phyloP scores from a whole-genome alignment of 176 grass and related monocot genomes.

The Bonia amplexicaulis region DNA sequence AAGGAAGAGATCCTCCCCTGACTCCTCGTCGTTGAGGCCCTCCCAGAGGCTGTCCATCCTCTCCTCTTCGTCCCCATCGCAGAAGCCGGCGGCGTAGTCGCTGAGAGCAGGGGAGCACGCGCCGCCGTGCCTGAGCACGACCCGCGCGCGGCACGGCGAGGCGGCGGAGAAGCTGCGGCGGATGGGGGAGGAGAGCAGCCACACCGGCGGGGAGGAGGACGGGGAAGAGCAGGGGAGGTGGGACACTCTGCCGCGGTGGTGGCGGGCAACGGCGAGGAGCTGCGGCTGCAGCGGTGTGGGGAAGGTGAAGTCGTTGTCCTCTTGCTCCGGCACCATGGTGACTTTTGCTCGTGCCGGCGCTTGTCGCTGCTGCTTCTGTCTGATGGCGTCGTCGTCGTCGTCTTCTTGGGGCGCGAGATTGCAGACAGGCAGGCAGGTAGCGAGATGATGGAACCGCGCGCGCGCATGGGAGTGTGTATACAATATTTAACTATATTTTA shows the following conservation, averaged over 20 bases:
- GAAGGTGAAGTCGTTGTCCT: conserved; percentile 36
- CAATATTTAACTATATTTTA: too few species aligned
- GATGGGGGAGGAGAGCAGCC: conserved; percentile 41
- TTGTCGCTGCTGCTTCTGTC: not conserved
- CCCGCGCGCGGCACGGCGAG: conserved; percentile 32
- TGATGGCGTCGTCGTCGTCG: not conserved
- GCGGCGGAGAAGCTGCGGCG: conserved; percentile 54
- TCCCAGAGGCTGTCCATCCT: conserved; percentile 62
- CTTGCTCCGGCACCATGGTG: not conserved
- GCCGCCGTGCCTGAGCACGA: conserved; percentile 3
- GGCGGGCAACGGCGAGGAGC: not conserved
- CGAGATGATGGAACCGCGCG: not conserved
- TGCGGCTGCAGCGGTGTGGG: conserved; percentile 25
- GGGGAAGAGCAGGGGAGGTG: not conserved
- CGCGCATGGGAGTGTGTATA: too few species aligned
- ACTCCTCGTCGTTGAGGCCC: conserved; percentile 51
- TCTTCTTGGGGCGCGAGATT: not conserved
- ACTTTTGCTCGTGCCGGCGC: not conserved
- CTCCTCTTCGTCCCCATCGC: conserved; percentile 22
- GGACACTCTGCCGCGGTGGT: not conserved
- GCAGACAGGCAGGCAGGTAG: not conserved
- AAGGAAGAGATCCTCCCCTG: not conserved
- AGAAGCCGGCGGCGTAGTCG: conserved; percentile 22
- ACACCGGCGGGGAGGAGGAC: not conserved
- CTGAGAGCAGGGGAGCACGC: conserved; percentile 38